A percentile compares a stretch with the other conserved stretches of the same genome.
phyloP scores from a whole-genome alignment of 306 rosid species.

The Corylus avellana region DNA sequence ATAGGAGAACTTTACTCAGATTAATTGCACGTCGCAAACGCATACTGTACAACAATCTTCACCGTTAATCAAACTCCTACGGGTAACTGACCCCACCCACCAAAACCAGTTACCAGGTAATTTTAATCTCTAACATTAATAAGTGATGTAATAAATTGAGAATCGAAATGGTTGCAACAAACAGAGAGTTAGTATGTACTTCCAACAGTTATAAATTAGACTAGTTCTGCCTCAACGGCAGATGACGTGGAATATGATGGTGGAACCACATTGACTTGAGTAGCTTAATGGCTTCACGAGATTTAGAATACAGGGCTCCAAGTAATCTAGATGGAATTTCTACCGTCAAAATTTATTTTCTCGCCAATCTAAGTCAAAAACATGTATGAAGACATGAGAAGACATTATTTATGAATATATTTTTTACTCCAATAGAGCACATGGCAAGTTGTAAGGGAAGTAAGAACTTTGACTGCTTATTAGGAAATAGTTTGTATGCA shows the following conservation, averaged over 20 bases:
- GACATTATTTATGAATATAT: neutral
- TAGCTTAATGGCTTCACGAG: neutral
- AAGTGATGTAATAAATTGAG: neutral
- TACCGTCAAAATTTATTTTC: neutral
- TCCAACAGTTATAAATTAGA: neutral
- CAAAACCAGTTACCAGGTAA: too few relatives aligned
- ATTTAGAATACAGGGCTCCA: neutral
- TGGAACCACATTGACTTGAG: neutral
- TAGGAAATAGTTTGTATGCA: neutral
- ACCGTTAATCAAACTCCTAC: too few relatives aligned
- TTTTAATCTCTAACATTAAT: neutral
- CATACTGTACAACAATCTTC: too few relatives aligned
- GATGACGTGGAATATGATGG: neutral
- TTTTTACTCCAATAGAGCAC: neutral
- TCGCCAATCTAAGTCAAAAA: neutral
- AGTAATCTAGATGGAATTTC: neutral
- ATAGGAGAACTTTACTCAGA: too few relatives aligned
- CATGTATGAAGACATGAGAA: neutral
- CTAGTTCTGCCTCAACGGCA: neutral
- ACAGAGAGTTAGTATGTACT: neutral
- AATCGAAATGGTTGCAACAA: neutral
- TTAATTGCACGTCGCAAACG: too few relatives aligned
- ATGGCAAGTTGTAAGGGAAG: neutral
- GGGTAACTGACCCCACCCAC: too few relatives aligned
- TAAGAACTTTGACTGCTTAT: neutral